Evolutionary conservation across 164 flowering plant species (phyloP).

Genomic region (Amborella trichopoda): DNA sequence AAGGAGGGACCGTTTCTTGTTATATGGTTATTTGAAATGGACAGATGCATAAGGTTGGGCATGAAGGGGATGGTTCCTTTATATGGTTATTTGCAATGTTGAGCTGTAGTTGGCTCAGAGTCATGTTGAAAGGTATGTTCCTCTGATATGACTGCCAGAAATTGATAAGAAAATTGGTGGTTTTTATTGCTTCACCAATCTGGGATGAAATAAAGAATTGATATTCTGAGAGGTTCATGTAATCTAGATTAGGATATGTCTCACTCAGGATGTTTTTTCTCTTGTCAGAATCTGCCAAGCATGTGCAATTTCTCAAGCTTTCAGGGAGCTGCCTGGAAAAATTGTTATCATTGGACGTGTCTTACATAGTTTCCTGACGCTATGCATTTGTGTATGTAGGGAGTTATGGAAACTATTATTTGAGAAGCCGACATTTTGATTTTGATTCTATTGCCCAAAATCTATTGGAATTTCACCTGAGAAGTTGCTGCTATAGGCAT

Average conservation of each 20-base stretch:
- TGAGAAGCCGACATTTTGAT: conserved; percentile 1
- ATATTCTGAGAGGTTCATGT: conserved; percentile 3
- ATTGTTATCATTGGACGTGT: conserved; percentile 2
- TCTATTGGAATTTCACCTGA: conserved; percentile 6
- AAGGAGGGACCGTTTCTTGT: too few relatives aligned
- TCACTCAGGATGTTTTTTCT: conserved; percentile 5
- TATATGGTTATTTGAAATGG: too few relatives aligned
- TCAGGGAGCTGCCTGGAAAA: conserved; percentile 4
- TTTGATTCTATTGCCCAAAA: background rate
- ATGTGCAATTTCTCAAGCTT: conserved; percentile 6
- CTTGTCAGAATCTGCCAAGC: conserved; percentile 4
- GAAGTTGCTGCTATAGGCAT: conserved; percentile 2
- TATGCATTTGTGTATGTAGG: conserved; percentile 2
- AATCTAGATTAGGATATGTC: conserved; percentile 6
- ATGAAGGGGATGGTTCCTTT: background rate
- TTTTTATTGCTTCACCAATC: conserved; percentile 2
- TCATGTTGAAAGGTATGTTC: too few relatives aligned
- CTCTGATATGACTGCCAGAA: too few relatives aligned
- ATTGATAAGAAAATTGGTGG: background rate
- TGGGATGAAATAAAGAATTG: too few relatives aligned
- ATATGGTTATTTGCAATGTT: conserved; percentile 2
- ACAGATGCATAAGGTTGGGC: too few relatives aligned
- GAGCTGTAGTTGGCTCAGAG: too few relatives aligned
- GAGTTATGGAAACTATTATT: conserved; percentile 4
- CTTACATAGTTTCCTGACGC: background rate